A percentile compares a stretch with the other conserved stretches of the same genome.
These are phyloP conservation scores for Daldinia bambusicola DNA, from an alignment of 495 filamentous ascomycete species.

Conservation along the genomic window DNA sequence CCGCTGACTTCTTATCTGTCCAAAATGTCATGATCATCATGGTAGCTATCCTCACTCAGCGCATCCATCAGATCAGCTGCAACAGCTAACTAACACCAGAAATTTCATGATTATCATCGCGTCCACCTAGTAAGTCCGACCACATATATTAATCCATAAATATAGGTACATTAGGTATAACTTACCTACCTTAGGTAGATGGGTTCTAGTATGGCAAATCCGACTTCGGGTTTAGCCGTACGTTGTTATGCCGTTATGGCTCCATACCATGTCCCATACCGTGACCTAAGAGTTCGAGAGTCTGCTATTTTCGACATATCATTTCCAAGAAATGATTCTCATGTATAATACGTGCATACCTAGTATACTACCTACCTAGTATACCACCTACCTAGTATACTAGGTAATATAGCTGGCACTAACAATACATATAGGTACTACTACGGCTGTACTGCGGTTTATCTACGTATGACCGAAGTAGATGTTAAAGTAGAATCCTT, in stretches of 20 bases:
- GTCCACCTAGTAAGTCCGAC: conserved; percentile 19
- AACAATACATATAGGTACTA: conserved; percentile 12
- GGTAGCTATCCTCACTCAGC: conserved; percentile 34
- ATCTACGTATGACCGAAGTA: conserved; percentile 2
- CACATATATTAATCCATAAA: neutral
- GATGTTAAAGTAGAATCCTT: conserved; percentile 27
- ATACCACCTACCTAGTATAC: neutral
- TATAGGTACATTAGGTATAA: too few relatives aligned
- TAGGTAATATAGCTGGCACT: neutral
- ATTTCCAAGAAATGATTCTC: conserved; percentile 15
- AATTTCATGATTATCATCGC: conserved; percentile 19
- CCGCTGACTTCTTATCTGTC: conserved; percentile 28
- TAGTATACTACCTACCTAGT: neutral
- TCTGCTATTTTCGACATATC: conserved; percentile 18
- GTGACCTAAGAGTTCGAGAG: conserved; percentile 11
- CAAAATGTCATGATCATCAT: conserved; percentile 9
- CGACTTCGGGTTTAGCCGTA: conserved; percentile 10
- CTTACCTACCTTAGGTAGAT: too few relatives aligned
- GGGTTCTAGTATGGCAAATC: conserved; percentile 17
- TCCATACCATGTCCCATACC: too few relatives aligned
- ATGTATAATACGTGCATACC: neutral
- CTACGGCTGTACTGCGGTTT: conserved; percentile 31
- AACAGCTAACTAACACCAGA: conserved; percentile 28
- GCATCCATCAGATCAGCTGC: conserved; percentile 35
- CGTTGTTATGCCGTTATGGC: too few relatives aligned